phyloP scores from a whole-genome alignment of 345 rosid genomes.

The Moricandia arvensis region DNA sequence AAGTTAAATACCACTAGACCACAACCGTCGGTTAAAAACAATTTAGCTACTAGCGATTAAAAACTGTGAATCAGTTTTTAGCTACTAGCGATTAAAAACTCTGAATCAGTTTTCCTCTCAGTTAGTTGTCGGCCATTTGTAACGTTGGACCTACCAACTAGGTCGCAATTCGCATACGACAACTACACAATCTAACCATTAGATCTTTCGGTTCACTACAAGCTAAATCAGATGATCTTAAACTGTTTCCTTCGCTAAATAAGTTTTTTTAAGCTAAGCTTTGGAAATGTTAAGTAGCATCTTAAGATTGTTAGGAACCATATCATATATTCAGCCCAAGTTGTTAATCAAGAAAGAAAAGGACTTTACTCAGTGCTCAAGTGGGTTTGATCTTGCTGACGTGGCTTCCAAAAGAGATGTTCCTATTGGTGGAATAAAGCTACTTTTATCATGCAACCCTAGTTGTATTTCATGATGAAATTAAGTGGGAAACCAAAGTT shows the following conservation, averaged over 20 bases:
- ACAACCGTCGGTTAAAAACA: no score
- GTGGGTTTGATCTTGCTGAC: conserved; percentile 30
- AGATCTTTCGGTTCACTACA: background rate
- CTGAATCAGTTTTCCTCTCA: conserved; percentile 5
- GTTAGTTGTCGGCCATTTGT: conserved; percentile 32
- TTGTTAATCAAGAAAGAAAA: background rate
- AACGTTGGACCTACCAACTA: conserved; percentile 17
- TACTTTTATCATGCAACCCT: conserved; percentile 27
- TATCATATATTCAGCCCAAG: background rate
- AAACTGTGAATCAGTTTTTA: conserved; percentile 3
- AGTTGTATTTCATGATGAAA: conserved; percentile 21
- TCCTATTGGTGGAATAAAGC: conserved; percentile 17
- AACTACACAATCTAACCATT: background rate
- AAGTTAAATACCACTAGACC: no score
- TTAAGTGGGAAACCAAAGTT: conserved; percentile 33
- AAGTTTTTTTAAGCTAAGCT: background rate
- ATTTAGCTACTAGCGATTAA: background rate
- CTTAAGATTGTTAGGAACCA: background rate
- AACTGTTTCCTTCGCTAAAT: background rate
- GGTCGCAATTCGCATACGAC: background rate
- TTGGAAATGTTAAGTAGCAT: background rate
- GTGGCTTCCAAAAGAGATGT: conserved; percentile 23
- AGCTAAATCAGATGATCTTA: background rate
- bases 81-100: background rate
- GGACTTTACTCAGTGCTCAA: background rate